Evolutionary conservation across 176 grass and related monocot species (phyloP), one percentile per base, ranked within the genome.

Genomic region (Thinopyrum elongatum): DNA sequence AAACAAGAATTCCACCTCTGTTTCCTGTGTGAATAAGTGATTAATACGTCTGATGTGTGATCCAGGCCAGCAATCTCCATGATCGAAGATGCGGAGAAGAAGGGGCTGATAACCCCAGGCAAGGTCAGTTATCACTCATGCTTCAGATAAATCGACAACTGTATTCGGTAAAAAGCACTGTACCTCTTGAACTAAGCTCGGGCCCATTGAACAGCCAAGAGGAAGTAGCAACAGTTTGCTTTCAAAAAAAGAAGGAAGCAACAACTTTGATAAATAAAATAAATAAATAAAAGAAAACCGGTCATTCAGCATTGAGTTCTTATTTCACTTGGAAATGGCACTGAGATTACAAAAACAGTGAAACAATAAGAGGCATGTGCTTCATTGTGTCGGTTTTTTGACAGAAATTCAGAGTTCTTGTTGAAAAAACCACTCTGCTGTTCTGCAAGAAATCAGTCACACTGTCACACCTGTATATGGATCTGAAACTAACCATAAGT

Each of bases 11-110:
- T 34, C 11, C 35, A 23, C 35, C 35, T 71, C n/a, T 26, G 39
- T 17, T 73, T 73, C 70, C 15, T 1, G 39, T 28, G 38, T 26
- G 51, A 21, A 21, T 55, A 55, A 60, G 22, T 60, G 72, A 75
- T 29, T 75, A 51, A 75, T 21, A 49, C 16, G 7, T 75, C 25
- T 72, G 55, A 23, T 27, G 4, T 79, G 7, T 47, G 44, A 67
- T 86, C 25, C 89, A 94, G 93, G 62, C 96, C 96, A 66, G 96
- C 93, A 78, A 68, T 90, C 74, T 86, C 93, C 66, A 98, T 98
- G 96, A 47, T 98, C 59, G 93, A 98, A 86, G 96, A 95, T 79
- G 96, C 96, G 55, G 96, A 98, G 78, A 95, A 87, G 78, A 95
- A 88, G 80, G 91, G 96, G 8, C 60, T 95, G 38, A 98, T 95